Percentiles rank a stretch among this genome's conserved stretches.
Conservation (phyloP, 306 rosid species). For the Luffa aegyptiaca region DNA sequence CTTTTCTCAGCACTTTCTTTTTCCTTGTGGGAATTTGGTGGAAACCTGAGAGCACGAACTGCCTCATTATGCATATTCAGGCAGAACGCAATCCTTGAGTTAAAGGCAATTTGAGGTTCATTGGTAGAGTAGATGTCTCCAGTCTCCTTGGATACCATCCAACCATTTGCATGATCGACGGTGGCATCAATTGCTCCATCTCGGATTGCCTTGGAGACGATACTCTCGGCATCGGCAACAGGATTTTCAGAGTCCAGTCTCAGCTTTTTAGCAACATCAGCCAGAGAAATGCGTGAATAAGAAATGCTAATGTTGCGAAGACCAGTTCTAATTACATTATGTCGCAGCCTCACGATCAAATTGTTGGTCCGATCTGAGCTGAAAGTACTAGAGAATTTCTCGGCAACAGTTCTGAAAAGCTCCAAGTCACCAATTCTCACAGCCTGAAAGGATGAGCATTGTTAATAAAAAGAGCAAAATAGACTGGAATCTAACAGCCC, state of each 20-base stretch:
- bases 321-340: constrained; percentile 94
- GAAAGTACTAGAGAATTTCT: constrained; percentile 66
- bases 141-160: constrained; percentile 94
- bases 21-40: constrained; percentile 41
- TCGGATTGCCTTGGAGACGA: constrained; percentile 90
- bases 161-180: constrained; percentile 67
- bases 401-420: constrained; percentile 83
- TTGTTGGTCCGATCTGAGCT: constrained; percentile 83
- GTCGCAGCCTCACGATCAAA: constrained; percentile 90
- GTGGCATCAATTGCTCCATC: constrained; percentile 66
- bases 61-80: constrained; percentile 94
- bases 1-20: constrained; percentile 50
- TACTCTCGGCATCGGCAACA: constrained; percentile 73
- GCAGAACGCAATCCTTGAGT: constrained; percentile 92
- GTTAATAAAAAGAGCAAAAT: not conserved
- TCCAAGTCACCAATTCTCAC: constrained; percentile 97
- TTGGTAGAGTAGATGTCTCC: constrained; percentile 88
- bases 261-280: constrained; percentile 87
- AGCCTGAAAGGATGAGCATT: constrained; percentile 47
- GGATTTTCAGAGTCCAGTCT: constrained; percentile 56
- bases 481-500: not conserved
- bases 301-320: constrained; percentile 93
- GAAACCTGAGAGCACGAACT: constrained; percentile 58
- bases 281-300: constrained; percentile 83
- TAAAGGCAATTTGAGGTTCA: constrained; percentile 86